phyloP scores from a whole-genome alignment of 345 rosid species.

The Durio zibethinus region DNA sequence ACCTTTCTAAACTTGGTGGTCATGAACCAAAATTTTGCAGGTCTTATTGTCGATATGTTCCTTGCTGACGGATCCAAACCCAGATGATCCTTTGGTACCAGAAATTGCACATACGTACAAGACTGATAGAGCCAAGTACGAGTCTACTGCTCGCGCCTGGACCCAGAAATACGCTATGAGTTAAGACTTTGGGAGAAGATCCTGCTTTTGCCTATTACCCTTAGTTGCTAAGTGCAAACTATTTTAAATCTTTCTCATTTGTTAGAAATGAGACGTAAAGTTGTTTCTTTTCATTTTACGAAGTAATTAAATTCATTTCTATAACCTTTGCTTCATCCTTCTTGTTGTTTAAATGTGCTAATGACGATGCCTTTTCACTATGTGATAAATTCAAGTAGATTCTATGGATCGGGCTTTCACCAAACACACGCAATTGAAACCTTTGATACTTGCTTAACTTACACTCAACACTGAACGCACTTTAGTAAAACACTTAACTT shows the following conservation, averaged over 20 bases:
- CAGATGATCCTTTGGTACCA: constrained; percentile 35
- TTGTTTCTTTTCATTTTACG: background rate
- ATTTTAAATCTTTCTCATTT: background rate
- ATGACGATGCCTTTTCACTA: no score
- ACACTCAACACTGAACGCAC: no score
- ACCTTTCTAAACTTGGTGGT: background rate
- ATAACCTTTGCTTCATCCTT: background rate
- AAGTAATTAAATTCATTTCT: background rate
- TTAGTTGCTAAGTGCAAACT: background rate
- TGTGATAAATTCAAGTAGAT: no score
- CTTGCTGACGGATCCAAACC: constrained; percentile 35
- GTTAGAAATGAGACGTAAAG: background rate
- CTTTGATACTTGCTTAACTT: no score
- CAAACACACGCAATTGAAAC: background rate
- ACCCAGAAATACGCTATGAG: constrained; percentile 38
- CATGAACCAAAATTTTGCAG: background rate
- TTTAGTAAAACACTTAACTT: no score
- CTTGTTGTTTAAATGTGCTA: no score
- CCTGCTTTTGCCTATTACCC: background rate
- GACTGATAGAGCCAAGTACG: constrained; percentile 27
- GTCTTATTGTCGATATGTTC: constrained; percentile 37
- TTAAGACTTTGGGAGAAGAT: constrained; percentile 1
- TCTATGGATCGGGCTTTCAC: no score
- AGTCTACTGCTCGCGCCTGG: constrained; percentile 30
- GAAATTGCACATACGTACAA: constrained; percentile 35